A percentile compares a stretch with the other conserved stretches of the same genome.
These are phyloP conservation scores for Cyberlindnera meyerae DNA, from an alignment of 805 yeast genomes.

Conservation along the genomic window DNA sequence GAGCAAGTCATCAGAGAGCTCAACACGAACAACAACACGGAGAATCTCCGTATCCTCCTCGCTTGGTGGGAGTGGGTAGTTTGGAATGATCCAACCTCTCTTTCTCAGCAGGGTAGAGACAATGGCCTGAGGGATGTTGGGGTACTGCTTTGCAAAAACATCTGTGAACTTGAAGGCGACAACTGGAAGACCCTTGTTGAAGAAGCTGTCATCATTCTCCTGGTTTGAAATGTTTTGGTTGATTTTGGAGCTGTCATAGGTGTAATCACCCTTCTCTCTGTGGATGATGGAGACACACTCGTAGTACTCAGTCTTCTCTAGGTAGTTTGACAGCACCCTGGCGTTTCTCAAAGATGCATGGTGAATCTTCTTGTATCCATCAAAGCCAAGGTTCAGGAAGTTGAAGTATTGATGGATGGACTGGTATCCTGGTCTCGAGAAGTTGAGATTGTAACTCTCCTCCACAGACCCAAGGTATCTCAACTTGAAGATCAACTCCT, in stretches of 20 bases:
- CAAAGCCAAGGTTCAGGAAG: constrained; percentile 62
- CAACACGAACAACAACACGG: constrained; percentile 77
- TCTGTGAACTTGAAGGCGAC: constrained; percentile 77
- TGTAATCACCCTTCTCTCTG: constrained; percentile 41
- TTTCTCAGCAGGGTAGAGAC: constrained; percentile 68
- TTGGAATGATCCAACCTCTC: constrained; percentile 85
- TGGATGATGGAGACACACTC: constrained; percentile 78
- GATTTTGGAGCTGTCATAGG: constrained; percentile 15
- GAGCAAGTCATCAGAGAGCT: constrained; percentile 55
- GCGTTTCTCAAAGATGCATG: constrained; percentile 66
- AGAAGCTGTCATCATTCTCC: constrained; percentile 39
- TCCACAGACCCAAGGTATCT: constrained; percentile 86
- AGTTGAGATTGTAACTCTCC: constrained; percentile 80
- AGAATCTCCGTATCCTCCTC: constrained; percentile 63
- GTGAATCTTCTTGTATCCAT: constrained; percentile 66
- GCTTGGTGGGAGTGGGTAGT: constrained; percentile 70
- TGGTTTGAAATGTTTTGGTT: constrained; percentile 27
- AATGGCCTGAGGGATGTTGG: constrained; percentile 78
- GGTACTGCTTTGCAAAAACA: constrained; percentile 52
- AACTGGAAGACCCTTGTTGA: constrained; percentile 79
- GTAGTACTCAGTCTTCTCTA: constrained; percentile 62
- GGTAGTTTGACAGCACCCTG: constrained; percentile 52
- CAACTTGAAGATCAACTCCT: constrained; percentile 68
- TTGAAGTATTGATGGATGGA: constrained; percentile 85
- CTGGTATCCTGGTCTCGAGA: constrained; percentile 90